phyloP scores from a whole-genome alignment of 495 filamentous ascomycete genomes.

The Lichenothelia convexa region DNA sequence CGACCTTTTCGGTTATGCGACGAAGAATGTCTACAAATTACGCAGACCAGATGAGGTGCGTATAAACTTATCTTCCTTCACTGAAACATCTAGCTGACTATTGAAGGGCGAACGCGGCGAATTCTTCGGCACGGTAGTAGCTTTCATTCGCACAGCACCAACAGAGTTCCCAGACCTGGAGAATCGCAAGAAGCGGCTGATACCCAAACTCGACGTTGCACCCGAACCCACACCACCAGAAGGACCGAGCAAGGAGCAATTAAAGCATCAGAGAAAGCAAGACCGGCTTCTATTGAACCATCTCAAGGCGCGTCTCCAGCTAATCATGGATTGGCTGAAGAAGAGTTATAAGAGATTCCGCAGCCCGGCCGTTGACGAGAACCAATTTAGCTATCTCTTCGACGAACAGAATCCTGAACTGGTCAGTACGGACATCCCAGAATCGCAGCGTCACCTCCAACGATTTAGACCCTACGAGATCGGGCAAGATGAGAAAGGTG shows the following conservation, averaged over 20 bases:
- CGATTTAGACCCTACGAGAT: slow-evolving; percentile 55
- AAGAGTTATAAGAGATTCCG: slow-evolving; percentile 69
- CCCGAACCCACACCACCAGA: slow-evolving; percentile 27
- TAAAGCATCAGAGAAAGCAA: slow-evolving; percentile 58
- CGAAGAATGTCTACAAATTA: slow-evolving; percentile 53
- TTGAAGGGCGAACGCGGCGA: slow-evolving; percentile 41
- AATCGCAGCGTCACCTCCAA: slow-evolving; percentile 34
- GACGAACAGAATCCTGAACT: slow-evolving; percentile 68
- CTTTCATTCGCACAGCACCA: slow-evolving; percentile 58
- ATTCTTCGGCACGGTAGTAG: slow-evolving; percentile 56
- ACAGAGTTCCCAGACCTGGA: slow-evolving; percentile 69
- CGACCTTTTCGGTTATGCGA: slow-evolving; percentile 72
- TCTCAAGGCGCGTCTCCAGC: slow-evolving; percentile 72
- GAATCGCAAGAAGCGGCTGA: slow-evolving; percentile 65
- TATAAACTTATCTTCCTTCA: background rate
- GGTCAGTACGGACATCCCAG: slow-evolving; percentile 55
- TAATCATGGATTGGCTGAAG: slow-evolving; percentile 89
- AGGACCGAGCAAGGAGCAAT: slow-evolving; percentile 47
- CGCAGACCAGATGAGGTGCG: slow-evolving; percentile 40
- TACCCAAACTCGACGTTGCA: slow-evolving; percentile 59
- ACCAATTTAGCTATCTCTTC: slow-evolving; percentile 56
- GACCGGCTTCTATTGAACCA: slow-evolving; percentile 67
- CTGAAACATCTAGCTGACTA: background rate
- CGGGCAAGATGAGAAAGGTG: slow-evolving; percentile 54
- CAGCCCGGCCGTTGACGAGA: slow-evolving; percentile 53